Conservation (phyloP, 1,284 basidiomycete genomes). For the Meripilus lineatus region DNA sequence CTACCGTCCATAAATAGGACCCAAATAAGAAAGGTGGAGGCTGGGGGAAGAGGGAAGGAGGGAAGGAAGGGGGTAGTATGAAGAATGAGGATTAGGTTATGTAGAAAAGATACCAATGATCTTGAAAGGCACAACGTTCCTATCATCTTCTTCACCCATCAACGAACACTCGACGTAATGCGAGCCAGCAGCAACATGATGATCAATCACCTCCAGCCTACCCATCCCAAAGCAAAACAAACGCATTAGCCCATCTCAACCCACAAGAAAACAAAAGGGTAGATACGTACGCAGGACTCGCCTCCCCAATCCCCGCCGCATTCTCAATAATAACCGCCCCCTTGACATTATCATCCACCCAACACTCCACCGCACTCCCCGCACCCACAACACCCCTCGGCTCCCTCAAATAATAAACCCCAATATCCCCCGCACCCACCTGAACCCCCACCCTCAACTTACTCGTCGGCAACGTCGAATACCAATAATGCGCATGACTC, state of each 20-base stretch:
- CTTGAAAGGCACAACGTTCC: constrained; percentile 70
- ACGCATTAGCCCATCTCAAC: neutral
- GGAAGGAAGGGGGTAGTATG: too few relatives aligned
- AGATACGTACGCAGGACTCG: constrained; percentile 50
- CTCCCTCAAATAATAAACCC: constrained; percentile 72
- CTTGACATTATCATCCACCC: constrained; percentile 78
- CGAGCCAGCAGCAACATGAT: constrained; percentile 66
- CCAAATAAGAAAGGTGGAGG: too few relatives aligned
- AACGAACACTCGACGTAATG: constrained; percentile 86
- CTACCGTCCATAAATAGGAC: too few relatives aligned
- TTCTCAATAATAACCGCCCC: constrained; percentile 64
- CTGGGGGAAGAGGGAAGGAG: too few relatives aligned
- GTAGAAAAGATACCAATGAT: constrained; percentile 81
- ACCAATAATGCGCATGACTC: constrained; percentile 82
- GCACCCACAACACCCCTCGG: constrained; percentile 44
- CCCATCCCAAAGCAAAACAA: constrained; percentile 8
- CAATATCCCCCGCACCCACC: constrained; percentile 74
- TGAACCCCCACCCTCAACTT: constrained; percentile 72
- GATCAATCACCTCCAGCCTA: constrained; percentile 78
- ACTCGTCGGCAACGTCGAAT: constrained; percentile 73
- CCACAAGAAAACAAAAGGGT: constrained; percentile 5
- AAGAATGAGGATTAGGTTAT: too few relatives aligned
- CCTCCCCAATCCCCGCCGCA: constrained; percentile 44
- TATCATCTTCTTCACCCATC: constrained; percentile 73
- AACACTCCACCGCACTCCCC: constrained; percentile 71